A percentile compares a stretch with the other conserved stretches of the same genome.
Conservation (phyloP, 495 filamentous ascomycete genomes). For the Penicillium steckii region DNA sequence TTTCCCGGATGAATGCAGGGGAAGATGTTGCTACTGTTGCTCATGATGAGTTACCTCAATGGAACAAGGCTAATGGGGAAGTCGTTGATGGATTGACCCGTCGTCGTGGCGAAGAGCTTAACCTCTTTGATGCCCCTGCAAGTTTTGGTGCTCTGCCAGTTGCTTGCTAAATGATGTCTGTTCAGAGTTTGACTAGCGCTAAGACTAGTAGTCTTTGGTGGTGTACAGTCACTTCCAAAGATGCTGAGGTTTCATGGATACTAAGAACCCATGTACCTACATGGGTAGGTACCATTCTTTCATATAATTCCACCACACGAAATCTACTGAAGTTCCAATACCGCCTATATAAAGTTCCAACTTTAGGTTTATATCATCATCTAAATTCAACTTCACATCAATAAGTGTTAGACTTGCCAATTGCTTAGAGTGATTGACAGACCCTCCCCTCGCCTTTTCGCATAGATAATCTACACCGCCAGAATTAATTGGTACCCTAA, state of each 20-base stretch:
- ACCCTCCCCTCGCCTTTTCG: no score
- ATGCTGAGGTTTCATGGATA: no score
- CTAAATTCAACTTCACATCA: no score
- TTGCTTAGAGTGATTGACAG: no score
- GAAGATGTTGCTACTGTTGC: conserved; percentile 40
- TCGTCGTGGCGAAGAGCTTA: conserved; percentile 43
- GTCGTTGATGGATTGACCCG: conserved; percentile 38
- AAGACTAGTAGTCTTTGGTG: background rate
- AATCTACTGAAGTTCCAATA: no score
- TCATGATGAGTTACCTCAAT: conserved; percentile 45
- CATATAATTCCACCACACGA: no score
- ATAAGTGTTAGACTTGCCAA: no score
- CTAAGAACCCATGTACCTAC: no score
- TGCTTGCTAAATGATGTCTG: conserved; percentile 6
- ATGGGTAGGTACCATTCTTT: no score
- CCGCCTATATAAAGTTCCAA: no score
- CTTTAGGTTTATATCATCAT: no score
- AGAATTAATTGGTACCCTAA: background rate
- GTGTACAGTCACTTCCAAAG: background rate
- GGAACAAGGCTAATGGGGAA: conserved; percentile 40
- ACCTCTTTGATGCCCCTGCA: conserved; percentile 32
- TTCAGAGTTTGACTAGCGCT: background rate
- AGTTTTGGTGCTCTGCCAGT: conserved; percentile 26
- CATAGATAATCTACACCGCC: no score
- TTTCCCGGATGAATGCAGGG: conserved; percentile 45